Evolutionary conservation across 805 yeast genomes (phyloP).

Genomic region (Kodamaea sagamina): DNA sequence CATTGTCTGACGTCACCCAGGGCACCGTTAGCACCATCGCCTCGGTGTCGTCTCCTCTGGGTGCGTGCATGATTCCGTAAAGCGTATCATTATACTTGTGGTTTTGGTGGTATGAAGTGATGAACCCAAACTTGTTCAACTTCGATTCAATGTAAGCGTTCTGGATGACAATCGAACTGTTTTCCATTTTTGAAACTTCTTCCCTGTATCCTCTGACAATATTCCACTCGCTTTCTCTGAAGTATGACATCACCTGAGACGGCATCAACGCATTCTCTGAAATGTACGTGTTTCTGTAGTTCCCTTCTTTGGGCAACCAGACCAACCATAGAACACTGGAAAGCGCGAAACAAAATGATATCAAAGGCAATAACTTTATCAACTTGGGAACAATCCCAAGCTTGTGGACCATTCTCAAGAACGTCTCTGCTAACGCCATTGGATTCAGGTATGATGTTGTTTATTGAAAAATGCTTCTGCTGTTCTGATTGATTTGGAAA

Average conservation of each 20-base stretch:
- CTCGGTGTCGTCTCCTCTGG: slow-evolving; percentile 95
- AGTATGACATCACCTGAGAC: slow-evolving; percentile 89
- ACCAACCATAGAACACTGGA: slow-evolving; percentile 47
- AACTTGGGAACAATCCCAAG: slow-evolving; percentile 41
- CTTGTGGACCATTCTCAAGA: slow-evolving; percentile 41
- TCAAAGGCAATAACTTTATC: slow-evolving; percentile 33
- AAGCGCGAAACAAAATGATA: slow-evolving; percentile 38
- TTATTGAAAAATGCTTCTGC: background rate
- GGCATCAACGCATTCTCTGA: slow-evolving; percentile 98
- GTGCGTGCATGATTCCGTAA: slow-evolving; percentile 87
- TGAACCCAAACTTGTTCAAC: slow-evolving; percentile 73
- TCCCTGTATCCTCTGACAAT: slow-evolving; percentile 80
- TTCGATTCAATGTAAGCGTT: slow-evolving; percentile 54
- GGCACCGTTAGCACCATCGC: slow-evolving; percentile 91
- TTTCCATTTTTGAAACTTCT: slow-evolving; percentile 47
- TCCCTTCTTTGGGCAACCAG: slow-evolving; percentile 76
- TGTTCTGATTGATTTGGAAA: slow-evolving; percentile 1
- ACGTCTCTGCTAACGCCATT: slow-evolving; percentile 48
- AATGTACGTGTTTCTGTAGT: slow-evolving; percentile 78
- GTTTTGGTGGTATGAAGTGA: slow-evolving; percentile 47
- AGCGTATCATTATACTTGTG: slow-evolving; percentile 49
- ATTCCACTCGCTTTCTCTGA: slow-evolving; percentile 94
- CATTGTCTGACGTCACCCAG: slow-evolving; percentile 69
- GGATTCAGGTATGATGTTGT: slow-evolving; percentile 6
- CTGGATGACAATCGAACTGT: slow-evolving; percentile 31